These are phyloP conservation scores for Barnettozyma pratensis DNA, from an alignment of 805 yeast species.

Conservation along the genomic window DNA sequence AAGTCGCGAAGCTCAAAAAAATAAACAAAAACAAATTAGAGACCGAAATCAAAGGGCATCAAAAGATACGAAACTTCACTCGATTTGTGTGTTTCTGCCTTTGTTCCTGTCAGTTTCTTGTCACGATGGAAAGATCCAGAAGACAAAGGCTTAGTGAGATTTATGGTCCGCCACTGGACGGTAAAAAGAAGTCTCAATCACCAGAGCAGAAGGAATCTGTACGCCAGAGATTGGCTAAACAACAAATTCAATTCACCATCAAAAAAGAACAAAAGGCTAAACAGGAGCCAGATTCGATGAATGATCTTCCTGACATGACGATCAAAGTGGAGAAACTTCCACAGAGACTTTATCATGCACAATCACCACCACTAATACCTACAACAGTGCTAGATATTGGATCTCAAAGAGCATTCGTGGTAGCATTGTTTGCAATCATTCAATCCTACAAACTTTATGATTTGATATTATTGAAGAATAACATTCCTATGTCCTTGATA, in stretches of 20 bases:
- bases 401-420: slow-evolving; percentile 64
- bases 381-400: slow-evolving; percentile 62
- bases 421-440: slow-evolving; percentile 64
- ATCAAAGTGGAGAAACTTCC: slow-evolving; percentile 5
- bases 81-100: too few relatives aligned
- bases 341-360: slow-evolving; percentile 4
- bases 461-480: slow-evolving; percentile 51
- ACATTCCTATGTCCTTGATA: slow-evolving; percentile 27
- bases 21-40: too few relatives aligned
- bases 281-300: background rate
- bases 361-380: slow-evolving; percentile 48
- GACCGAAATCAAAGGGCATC: background rate
- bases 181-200: slow-evolving; percentile 1
- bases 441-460: slow-evolving; percentile 87
- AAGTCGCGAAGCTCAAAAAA: too few relatives aligned
- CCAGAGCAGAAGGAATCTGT: slow-evolving; percentile 8
- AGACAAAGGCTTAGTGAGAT: slow-evolving; percentile 26
- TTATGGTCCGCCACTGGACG: slow-evolving; percentile 17
- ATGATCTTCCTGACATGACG: slow-evolving; percentile 3
- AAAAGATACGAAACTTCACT: too few relatives aligned
- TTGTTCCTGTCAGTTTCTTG: background rate
- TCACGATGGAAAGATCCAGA: slow-evolving; percentile 26
- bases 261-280: background rate
- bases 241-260: slow-evolving; percentile 10
- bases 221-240: slow-evolving; percentile 16